Evolutionary conservation across 768 basidiomycete species (phyloP), one percentile per base, ranked within the genome.

Genomic region (Saitozyma sp.): DNA sequence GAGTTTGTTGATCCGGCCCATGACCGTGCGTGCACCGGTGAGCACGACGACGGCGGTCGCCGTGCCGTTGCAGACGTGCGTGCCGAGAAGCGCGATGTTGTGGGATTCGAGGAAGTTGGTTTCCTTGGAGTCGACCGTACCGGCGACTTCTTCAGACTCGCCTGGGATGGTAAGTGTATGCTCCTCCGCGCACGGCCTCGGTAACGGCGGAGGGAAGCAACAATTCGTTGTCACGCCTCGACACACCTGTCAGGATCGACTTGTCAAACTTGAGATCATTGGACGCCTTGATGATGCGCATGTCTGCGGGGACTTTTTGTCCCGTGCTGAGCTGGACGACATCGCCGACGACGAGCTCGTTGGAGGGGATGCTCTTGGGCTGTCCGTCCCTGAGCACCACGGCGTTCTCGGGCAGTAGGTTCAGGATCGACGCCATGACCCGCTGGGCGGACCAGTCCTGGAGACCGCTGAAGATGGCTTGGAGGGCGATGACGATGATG

Each of bases 281-380:
- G 45, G 45, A 46, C 45, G 45, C 45, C 45, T 46, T 46, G 45
- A 46, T 46, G 45, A 46, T 46, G 2, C 45, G 2, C 45, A 46
- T 46, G 45, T 46, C 45, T 3, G 45, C 45, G 2, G 45, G 45
- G 45, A 48, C 57, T 37, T 58, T 58, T 8, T 58, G 20, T 6
- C 57, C 57, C 9, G 46, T 40, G 9, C 16, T 19, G 8, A 58
- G 41, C 10, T 38, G 20, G 45, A 58, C 57, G n/a, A 46, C n/a
- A 17, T 46, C 45, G 45, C 45, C 45, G 2, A 46, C 45, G n/a
- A 46, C 45, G 45, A 46, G 13, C 45, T 46, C 13, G n/a, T 3
- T 17, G n/a, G 45, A 46, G 2, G 45, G n/a, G 45, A 46, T 46
- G 45, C 45, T 46, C 45, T 46, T 46, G 13, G 13, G n/a, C 45